Evolutionary conservation across 164 flowering plant genomes (phyloP), one percentile per base, ranked within the genome.

Genomic region (Platanus orientalis): DNA sequence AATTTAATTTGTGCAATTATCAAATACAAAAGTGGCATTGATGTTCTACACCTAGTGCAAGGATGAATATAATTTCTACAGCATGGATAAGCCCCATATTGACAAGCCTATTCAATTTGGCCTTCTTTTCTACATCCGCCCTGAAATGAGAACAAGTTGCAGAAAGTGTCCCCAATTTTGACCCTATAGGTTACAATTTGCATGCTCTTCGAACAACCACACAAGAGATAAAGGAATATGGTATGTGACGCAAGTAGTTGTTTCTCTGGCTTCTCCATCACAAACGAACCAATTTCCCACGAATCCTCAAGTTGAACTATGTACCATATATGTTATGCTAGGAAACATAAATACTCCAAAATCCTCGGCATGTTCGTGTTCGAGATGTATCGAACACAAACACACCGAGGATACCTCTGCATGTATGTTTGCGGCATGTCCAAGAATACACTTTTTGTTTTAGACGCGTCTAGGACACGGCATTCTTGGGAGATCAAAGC

Each of bases 221-320:
- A 78, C 5, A 71, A 61, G 34, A 69, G 47, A 54, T 74, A 71
- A 20, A 78, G 53, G 9, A 51, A 66, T 16, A 66, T 62, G 14
- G n/a, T 67, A 26, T 20, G 70, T 25, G 58, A 52, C 19, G 58
- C 24, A 53, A 69, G 30, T 54, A 71, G 44, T 29, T 7, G 11
- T 52, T 69, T 69, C 12, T 63, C 62, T 9, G 64, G 71, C 24
- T 42, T 71, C 39, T 65, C 62, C 69, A 71, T 36, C 40, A 77
- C 65, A 30, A 71, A 63, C 28, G 71, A 71, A 17, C 71, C 78
- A 54, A 71, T 69, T 44, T 65, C 65, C 80, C 78, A 74, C 27
- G 76, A 59, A 69, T 74, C 75, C 16, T 67, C 67, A 13, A 25
- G 32, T 60, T 60, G 71, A 51, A 74, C 57, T 13, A 52, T 40